Evolutionary conservation across 495 filamentous ascomycete species (phyloP).

Genomic region (Aspergillus kassunensis): DNA sequence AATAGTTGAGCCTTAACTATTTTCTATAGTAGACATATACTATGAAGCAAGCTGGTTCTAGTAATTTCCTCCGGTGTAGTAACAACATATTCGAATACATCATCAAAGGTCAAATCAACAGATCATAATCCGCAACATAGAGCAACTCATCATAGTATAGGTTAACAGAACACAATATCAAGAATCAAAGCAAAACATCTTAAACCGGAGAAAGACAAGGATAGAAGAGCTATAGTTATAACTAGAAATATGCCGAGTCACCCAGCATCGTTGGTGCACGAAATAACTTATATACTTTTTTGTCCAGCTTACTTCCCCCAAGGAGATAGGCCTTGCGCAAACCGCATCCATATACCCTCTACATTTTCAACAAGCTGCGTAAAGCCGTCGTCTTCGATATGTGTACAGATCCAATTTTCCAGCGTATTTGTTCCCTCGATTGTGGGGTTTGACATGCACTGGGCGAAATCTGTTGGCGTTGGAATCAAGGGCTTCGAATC

Average conservation of each 20-base stretch:
- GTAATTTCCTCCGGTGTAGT: not conserved
- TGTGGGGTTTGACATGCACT: conserved; percentile 32
- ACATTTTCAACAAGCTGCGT: conserved; percentile 40
- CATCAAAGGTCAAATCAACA: not conserved
- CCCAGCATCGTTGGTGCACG: too few relatives aligned
- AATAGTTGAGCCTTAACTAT: too few relatives aligned
- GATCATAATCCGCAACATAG: not conserved
- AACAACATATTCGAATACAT: not conserved
- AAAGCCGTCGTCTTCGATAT: conserved; percentile 44
- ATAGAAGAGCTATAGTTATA: too few relatives aligned
- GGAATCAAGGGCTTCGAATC: not conserved
- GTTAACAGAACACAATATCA: too few relatives aligned
- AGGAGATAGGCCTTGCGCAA: too few relatives aligned
- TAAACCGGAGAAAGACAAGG: too few relatives aligned
- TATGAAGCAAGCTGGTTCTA: too few relatives aligned
- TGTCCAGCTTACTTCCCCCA: conserved; percentile 33
- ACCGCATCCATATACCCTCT: conserved; percentile 41
- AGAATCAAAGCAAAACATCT: too few relatives aligned
- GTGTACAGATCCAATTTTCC: conserved; percentile 42
- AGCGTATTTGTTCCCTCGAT: conserved; percentile 32
- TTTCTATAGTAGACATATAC: too few relatives aligned
- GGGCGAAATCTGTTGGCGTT: conserved; percentile 26
- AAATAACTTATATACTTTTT: too few relatives aligned
- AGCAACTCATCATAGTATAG: not conserved
- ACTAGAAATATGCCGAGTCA: too few relatives aligned